phyloP scores from a whole-genome alignment of 2,329 filamentous ascomycete genomes.

The Cladosporium sp. region DNA sequence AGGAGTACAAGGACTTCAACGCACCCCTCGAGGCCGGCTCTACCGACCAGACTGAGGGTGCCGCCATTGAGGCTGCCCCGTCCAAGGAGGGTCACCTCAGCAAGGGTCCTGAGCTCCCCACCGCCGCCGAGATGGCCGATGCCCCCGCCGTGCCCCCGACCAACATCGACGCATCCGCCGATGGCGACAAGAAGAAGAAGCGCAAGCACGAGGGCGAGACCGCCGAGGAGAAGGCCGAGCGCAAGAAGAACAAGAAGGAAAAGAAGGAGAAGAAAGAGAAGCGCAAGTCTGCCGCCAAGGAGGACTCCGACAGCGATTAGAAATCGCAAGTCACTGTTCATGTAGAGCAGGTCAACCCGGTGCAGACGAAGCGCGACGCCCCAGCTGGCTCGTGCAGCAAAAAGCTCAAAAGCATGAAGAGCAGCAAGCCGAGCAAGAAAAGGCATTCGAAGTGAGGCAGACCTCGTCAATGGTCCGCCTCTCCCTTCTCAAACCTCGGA shows the following conservation, averaged over 20 bases:
- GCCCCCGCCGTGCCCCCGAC: constrained; percentile 24
- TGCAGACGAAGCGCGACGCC: constrained; percentile 2
- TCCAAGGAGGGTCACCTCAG: constrained; percentile 32
- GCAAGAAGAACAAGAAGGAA: constrained; percentile 71
- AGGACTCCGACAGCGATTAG: constrained; percentile 38
- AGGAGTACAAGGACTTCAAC: constrained; percentile 87
- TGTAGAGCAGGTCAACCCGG: not conserved
- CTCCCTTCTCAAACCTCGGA: not conserved
- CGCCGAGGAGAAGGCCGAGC: constrained; percentile 28
- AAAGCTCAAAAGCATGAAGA: not conserved
- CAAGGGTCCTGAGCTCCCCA: constrained; percentile 36
- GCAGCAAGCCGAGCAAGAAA: not conserved
- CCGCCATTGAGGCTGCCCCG: constrained; percentile 30
- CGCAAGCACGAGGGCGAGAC: constrained; percentile 44
- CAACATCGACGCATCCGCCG: constrained; percentile 18
- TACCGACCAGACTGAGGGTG: constrained; percentile 21
- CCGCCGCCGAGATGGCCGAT: constrained; percentile 34
- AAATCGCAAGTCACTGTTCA: not conserved
- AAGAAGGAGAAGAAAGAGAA: constrained; percentile 69
- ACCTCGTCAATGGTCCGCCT: not conserved
- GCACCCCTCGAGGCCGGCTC: constrained; percentile 33
- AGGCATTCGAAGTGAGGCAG: too few species aligned
- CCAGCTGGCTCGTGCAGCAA: not conserved
- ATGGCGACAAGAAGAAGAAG: constrained; percentile 43
- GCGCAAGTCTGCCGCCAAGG: constrained; percentile 30